Evolutionary conservation across 2,329 filamentous ascomycete species (phyloP), one percentile per base, ranked within the genome.

Genomic region (Fusarium citri): DNA sequence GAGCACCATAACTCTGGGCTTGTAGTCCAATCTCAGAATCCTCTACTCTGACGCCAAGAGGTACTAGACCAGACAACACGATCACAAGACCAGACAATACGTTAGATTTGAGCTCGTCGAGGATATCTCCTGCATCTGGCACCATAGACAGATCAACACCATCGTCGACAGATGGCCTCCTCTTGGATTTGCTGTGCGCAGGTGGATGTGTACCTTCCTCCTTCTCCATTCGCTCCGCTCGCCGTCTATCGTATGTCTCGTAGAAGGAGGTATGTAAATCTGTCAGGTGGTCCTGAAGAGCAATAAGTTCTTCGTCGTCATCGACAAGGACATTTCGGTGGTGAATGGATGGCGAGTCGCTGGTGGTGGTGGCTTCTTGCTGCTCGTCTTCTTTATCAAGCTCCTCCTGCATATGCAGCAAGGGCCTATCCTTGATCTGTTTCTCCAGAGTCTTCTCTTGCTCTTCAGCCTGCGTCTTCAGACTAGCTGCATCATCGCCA

Each of bases 331-430:
- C 84, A 69, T 97, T 94, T 68, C 86, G 83, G 53, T 83, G 80
- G 59, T 84, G 83, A 49, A 77, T 73, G 12, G 78, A 72, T 1
- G 78, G 47, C 18, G 76, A 51, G 7, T 76, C 76, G 23, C 72
- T 72, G 8, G 65, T 75, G 6, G 66, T 28, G 26, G 77, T 76
- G 3, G 66, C 23, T 2, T 72, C 71, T 50, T 78, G 72, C 20
- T 74, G 69, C 50, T 79, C 76, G 42, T 93, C 90, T 74, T 94
- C 92, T 73, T 93, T 92, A 75, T 99, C 96, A 23, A 98, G 86
- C 77, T 94, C 87, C 75, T 97, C 92, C 79, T 99, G 96, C 82
- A 97, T 92, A 77, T 96, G 93, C n/a, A 97, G 83, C 28, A 99
- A 82, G 0, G 96, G 96, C 16, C 95, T 88, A 67, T 98, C 94